A percentile compares a stretch with the other conserved stretches of the same genome.
phyloP scores from a whole-genome alignment of 2,329 filamentous ascomycete genomes.

The Microdochium trichocladiopsis region DNA sequence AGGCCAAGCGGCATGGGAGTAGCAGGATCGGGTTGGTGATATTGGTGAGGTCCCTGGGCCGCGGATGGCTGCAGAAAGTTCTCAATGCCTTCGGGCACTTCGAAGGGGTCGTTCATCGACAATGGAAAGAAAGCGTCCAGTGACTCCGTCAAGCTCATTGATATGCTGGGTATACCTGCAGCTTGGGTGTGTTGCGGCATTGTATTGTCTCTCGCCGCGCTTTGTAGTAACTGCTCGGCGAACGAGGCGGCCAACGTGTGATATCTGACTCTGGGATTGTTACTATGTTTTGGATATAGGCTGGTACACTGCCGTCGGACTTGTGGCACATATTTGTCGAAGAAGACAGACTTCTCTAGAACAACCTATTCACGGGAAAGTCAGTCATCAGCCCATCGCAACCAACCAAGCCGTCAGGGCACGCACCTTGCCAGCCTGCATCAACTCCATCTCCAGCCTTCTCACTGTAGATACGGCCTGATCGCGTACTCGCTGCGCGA shows the following conservation, averaged over 20 bases:
- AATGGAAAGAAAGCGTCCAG: conserved; percentile 14
- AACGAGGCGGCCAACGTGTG: conserved; percentile 32
- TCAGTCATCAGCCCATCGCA: conserved; percentile 3
- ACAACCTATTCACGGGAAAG: conserved; percentile 6
- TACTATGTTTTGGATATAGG: conserved; percentile 30
- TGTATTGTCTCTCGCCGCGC: conserved; percentile 8
- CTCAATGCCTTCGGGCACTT: conserved; percentile 1
- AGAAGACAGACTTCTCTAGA: conserved; percentile 18
- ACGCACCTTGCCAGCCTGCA: conserved; percentile 42
- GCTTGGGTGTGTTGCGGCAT: neutral
- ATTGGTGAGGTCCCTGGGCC: neutral
- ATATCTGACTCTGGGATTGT: conserved; percentile 29
- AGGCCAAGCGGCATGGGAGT: neutral
- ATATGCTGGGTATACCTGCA: conserved; percentile 4
- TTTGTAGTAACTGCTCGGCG: conserved; percentile 29
- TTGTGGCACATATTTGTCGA: conserved; percentile 31
- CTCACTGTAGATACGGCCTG: conserved; percentile 32
- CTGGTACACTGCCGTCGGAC: conserved; percentile 33
- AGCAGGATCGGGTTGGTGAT: neutral
- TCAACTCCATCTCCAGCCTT: conserved; percentile 42
- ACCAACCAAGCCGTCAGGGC: neutral
- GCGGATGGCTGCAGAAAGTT: conserved; percentile 3
- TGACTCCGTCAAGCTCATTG: conserved; percentile 8
- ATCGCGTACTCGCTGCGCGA: conserved; percentile 26
- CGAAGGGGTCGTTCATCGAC: conserved; percentile 9